Percentiles rank a stretch among this genome's conserved stretches.
These are phyloP conservation scores for Aspergillus arachidicola DNA, from an alignment of 2,329 filamentous ascomycete genomes.

Conservation along the genomic window DNA sequence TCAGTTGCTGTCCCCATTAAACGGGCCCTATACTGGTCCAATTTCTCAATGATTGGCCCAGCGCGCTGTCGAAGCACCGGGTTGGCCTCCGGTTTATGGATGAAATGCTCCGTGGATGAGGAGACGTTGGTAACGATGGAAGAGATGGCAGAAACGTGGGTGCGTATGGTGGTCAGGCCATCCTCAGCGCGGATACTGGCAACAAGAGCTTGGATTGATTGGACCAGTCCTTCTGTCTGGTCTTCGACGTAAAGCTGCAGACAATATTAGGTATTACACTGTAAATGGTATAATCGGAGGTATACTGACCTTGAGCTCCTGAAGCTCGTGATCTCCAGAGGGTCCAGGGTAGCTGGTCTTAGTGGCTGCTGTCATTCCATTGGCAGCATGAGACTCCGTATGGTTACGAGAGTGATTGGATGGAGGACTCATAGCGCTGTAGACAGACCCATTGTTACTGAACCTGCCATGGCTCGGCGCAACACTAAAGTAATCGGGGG, in stretches of 20 bases:
- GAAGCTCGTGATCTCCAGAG: slow-evolving; percentile 52
- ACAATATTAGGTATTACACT: slow-evolving; percentile 18
- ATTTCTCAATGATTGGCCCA: slow-evolving; percentile 42
- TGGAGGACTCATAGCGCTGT: slow-evolving; percentile 73
- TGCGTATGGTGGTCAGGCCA: slow-evolving; percentile 64
- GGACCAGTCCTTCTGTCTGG: slow-evolving; percentile 76
- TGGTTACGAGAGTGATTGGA: slow-evolving; percentile 40
- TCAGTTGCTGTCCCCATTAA: slow-evolving; percentile 66
- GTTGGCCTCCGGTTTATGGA: slow-evolving; percentile 50
- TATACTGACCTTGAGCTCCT: slow-evolving; percentile 61
- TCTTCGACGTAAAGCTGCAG: slow-evolving; percentile 75
- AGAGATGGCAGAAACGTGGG: slow-evolving; percentile 71
- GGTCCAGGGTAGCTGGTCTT: slow-evolving; percentile 46
- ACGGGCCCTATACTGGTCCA: slow-evolving; percentile 66
- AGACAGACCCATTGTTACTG: slow-evolving; percentile 72
- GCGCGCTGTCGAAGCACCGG: slow-evolving; percentile 52
- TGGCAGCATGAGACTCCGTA: slow-evolving; percentile 33
- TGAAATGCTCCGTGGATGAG: slow-evolving; percentile 62
- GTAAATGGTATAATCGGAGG: not conserved
- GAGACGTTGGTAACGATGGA: slow-evolving; percentile 72
- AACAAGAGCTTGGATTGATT: slow-evolving; percentile 81
- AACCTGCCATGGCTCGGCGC: slow-evolving; percentile 51
- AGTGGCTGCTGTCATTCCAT: slow-evolving; percentile 32
- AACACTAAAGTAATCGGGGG: slow-evolving; percentile 68
- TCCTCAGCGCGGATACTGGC: slow-evolving; percentile 68